Percentiles rank a stretch among this genome's conserved stretches.
Conservation (phyloP, 208 protist genomes). For the Acanthamoeba triangularis region DNA sequence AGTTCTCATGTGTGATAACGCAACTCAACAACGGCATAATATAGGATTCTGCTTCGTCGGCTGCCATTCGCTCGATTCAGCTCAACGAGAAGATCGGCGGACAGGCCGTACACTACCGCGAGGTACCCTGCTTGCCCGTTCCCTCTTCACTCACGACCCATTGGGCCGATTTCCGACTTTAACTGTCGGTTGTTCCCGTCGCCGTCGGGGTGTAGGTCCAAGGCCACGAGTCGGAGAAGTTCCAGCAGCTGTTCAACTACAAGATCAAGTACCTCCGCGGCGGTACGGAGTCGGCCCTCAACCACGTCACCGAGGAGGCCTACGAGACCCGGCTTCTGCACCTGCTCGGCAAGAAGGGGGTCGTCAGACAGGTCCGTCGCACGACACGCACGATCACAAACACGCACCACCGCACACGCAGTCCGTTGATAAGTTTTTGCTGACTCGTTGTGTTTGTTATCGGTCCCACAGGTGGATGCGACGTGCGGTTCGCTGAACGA, state of each 20-base stretch:
- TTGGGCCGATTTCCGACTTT: background rate
- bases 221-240: slow-evolving; percentile 84
- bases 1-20: background rate
- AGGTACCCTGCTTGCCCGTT: slow-evolving; percentile 71
- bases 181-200: background rate
- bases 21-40: too few species aligned
- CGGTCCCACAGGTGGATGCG: background rate
- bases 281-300: slow-evolving; percentile 91
- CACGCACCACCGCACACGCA: too few species aligned
- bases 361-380: slow-evolving; percentile 5
- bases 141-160: background rate
- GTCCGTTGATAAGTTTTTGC: background rate
- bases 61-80: slow-evolving; percentile 88
- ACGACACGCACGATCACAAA: background rate
- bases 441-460: background rate
- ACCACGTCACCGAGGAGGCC: slow-evolving; percentile 85
- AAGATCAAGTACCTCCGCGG: slow-evolving; percentile 85
- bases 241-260: slow-evolving; percentile 79
- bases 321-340: slow-evolving; percentile 88
- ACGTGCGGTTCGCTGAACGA: slow-evolving; percentile 76
- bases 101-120: slow-evolving; percentile 89
- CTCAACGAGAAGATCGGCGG: slow-evolving; percentile 91
- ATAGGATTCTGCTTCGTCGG: slow-evolving; percentile 57
- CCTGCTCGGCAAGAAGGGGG: slow-evolving; percentile 80
- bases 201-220: slow-evolving; percentile 76